A percentile compares a stretch with the other conserved stretches of the same genome.
phyloP scores from a whole-genome alignment of 2,329 filamentous ascomycete species.

The Monilinia vaccinii-corymbosi region DNA sequence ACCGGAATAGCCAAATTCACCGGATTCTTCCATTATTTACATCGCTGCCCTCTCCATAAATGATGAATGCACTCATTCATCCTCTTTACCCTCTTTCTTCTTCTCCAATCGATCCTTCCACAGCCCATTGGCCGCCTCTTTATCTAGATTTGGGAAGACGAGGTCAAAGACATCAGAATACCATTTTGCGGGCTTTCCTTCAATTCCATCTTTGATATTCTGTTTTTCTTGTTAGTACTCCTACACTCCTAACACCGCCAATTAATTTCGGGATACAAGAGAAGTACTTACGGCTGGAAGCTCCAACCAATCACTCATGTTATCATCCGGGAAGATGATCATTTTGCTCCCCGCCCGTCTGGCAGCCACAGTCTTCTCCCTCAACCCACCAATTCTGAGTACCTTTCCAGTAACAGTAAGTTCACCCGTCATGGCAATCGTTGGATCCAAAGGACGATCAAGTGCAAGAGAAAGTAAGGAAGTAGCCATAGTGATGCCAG shows the following conservation, averaged over 20 bases:
- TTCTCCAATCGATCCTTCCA: slow-evolving; percentile 33
- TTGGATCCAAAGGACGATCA: slow-evolving; percentile 68
- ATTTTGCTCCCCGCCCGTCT: slow-evolving; percentile 84
- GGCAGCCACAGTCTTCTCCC: slow-evolving; percentile 96
- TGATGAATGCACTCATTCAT: slow-evolving; percentile 15
- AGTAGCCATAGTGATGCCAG: slow-evolving; percentile 98
- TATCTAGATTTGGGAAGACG: slow-evolving; percentile 76
- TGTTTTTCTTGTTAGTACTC: slow-evolving; percentile 34
- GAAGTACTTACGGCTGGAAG: slow-evolving; percentile 72
- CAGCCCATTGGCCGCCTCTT: slow-evolving; percentile 58
- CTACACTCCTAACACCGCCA: neutral
- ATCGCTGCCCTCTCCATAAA: neutral
- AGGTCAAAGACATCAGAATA: slow-evolving; percentile 89
- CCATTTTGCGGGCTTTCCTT: slow-evolving; percentile 86
- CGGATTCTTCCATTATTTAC: neutral
- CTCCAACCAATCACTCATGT: slow-evolving; percentile 94
- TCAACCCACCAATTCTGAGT: slow-evolving; percentile 80
- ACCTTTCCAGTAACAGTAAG: slow-evolving; percentile 96
- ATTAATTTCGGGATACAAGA: neutral
- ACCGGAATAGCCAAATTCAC: neutral
- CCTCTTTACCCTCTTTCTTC: slow-evolving; percentile 26
- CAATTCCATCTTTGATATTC: slow-evolving; percentile 97
- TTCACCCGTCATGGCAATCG: slow-evolving; percentile 96
- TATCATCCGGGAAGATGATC: slow-evolving; percentile 91
- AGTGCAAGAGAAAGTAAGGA: slow-evolving; percentile 79